Base-by-base conservation (phyloP, 2,329 filamentous ascomycete species). In the Talaromyces sp. region DNA sequence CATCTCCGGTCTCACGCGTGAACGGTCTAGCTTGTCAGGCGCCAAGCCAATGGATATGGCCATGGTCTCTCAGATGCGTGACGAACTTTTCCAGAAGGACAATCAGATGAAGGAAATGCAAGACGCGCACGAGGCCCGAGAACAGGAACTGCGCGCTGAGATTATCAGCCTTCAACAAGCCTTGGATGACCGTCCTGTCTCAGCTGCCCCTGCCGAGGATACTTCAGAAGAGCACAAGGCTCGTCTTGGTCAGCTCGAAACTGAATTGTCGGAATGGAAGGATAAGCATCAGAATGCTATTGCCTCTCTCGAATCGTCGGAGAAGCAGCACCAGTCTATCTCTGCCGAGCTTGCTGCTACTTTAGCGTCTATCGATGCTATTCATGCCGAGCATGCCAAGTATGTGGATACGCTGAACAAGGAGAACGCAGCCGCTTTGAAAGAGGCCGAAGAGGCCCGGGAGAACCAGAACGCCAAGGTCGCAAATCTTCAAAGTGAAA, bases 1-100 rank as follows among this genome's bases (percentile, higher is more conserved):
- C 70, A 97, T 99, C 67, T 91, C 91, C 31, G 94, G 94, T 7
- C 81, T 99, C 64, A 96, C 94, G 3, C 88, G 94, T 58, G 95
- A 99, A 75, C 84, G 95, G 61, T 93, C 91, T 3, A 97, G 92
- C 76, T 83, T 97, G 77, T 91, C 93, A 72, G 84, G 81, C 72
- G 81, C 83, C 2, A 89, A 89, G 26, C 89, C 92, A 8, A 88
- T 96, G 70, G 94, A 99, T 70, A 95, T 97, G 72, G 92, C 91
- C 0, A 87, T 97, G 65, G 88, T 97, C 32, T 89, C 91, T 4
- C 88, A 88, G 17, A 85, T 99, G 79, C 89, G 90, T 61, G 90
- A 95, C 64, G 92, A 97, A 74, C 83, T 99, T 5, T 85, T 92
- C 70, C 87, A 91, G 73, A 95, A 88, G 66, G 92, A 97, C 74